Evolutionary conservation across 495 filamentous ascomycete genomes (phyloP).

Genomic region (Rostrohypoxylon terebratum): DNA sequence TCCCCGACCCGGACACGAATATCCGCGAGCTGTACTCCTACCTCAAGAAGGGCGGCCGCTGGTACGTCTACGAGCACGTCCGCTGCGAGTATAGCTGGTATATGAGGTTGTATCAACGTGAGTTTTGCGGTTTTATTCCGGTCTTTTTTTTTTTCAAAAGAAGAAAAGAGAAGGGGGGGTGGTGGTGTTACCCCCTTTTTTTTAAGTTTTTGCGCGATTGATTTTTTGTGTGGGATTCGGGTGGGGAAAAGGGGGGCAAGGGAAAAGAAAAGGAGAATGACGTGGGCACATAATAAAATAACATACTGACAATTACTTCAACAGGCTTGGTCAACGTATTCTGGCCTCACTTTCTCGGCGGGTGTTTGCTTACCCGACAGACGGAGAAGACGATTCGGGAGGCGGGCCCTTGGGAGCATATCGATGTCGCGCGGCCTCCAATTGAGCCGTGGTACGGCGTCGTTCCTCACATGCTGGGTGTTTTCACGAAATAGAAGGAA

Average conservation of each 20-base stretch:
- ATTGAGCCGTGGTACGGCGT: constrained; percentile 59
- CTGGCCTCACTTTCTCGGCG: constrained; percentile 68
- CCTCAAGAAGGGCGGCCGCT: constrained; percentile 72
- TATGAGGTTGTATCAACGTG: constrained; percentile 64
- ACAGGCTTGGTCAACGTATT: constrained; percentile 58
- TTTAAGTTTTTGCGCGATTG: neutral
- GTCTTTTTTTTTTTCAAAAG: no score
- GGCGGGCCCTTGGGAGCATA: constrained; percentile 67
- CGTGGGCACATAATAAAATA: neutral
- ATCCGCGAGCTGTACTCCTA: constrained; percentile 69
- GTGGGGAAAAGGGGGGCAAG: neutral
- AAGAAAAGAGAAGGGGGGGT: no score
- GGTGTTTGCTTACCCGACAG: constrained; percentile 69
- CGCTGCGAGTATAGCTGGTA: constrained; percentile 56
- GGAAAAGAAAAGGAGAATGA: no score
- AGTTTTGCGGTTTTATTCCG: no score
- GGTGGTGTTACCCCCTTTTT: no score
- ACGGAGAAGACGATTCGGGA: constrained; percentile 63
- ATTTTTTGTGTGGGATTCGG: neutral
- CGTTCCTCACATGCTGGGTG: constrained; percentile 68
- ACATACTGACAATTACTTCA: neutral
- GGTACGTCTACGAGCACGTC: constrained; percentile 82
- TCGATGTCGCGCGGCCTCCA: constrained; percentile 62
- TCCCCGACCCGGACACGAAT: constrained; percentile 70
- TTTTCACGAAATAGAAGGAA: constrained; percentile 58